phyloP scores from a whole-genome alignment of 495 filamentous ascomycete species.

The Annulohypoxylon bovei region DNA sequence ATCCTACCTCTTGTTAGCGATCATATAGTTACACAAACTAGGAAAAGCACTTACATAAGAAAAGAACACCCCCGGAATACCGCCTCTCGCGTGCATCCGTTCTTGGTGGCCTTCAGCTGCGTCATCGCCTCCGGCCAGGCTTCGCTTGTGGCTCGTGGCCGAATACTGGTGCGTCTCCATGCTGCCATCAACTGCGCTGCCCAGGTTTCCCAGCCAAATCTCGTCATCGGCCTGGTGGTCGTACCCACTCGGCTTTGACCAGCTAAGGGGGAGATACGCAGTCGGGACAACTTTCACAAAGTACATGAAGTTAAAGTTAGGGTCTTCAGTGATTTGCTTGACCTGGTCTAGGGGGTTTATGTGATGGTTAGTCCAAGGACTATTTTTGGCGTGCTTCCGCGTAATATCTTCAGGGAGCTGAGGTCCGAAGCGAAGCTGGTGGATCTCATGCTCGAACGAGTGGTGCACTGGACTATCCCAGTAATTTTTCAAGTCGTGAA shows the following conservation, averaged over 20 bases:
- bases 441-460: constrained; percentile 90
- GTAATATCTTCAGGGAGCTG: constrained; percentile 82
- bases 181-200: constrained; percentile 72
- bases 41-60: constrained; percentile 77
- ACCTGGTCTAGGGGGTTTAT: constrained; percentile 90
- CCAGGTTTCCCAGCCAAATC: constrained; percentile 71
- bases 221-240: constrained; percentile 62
- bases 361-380: constrained; percentile 88
- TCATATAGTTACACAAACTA: neutral
- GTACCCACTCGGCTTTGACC: constrained; percentile 59
- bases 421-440: constrained; percentile 91
- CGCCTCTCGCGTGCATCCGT: constrained; percentile 84
- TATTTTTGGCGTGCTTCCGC: constrained; percentile 63
- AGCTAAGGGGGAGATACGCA: constrained; percentile 89
- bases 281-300: constrained; percentile 98
- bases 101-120: constrained; percentile 87
- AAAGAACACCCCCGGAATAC: constrained; percentile 98
- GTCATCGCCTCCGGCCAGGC: constrained; percentile 81
- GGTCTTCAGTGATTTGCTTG: constrained; percentile 78
- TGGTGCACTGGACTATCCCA: constrained; percentile 76
- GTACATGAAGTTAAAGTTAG: constrained; percentile 97
- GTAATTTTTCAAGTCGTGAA: constrained; percentile 96
- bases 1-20: constrained; percentile 64
- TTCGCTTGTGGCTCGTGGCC: constrained; percentile 93
- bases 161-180: constrained; percentile 98